Evolutionary conservation across 2,329 filamentous ascomycete genomes (phyloP).

Genomic region (Xylariaceae sp.): DNA sequence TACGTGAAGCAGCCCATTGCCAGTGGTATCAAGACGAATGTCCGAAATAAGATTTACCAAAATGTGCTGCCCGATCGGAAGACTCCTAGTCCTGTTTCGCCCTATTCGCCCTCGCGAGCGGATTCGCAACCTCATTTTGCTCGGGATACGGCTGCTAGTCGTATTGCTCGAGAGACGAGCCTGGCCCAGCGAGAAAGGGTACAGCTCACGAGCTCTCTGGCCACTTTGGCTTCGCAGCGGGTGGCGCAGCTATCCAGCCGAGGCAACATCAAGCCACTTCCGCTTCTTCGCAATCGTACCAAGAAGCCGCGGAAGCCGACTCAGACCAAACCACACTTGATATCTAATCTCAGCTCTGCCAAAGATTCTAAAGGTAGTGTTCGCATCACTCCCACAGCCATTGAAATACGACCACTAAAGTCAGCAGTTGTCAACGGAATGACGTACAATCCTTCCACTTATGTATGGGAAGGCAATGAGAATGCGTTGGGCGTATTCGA

Average conservation of each 20-base stretch:
- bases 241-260: conserved; percentile 49
- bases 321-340: conserved; percentile 75
- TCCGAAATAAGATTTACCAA: conserved; percentile 54
- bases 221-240: conserved; percentile 51
- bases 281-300: conserved; percentile 42
- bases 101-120: conserved; percentile 52
- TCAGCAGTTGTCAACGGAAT: conserved; percentile 79
- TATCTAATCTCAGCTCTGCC: conserved; percentile 71
- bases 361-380: conserved; percentile 74
- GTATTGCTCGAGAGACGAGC: conserved; percentile 58
- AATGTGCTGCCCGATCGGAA: conserved; percentile 49
- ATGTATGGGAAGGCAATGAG: conserved; percentile 95
- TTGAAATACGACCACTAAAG: not conserved
- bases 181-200: conserved; percentile 49
- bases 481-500: conserved; percentile 78
- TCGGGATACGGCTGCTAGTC: conserved; percentile 60
- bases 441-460: conserved; percentile 85
- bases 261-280: conserved; percentile 42
- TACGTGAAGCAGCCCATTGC: conserved; percentile 75
- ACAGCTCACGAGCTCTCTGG: conserved; percentile 48
- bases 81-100: conserved; percentile 49
- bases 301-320: conserved; percentile 55
- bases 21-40: conserved; percentile 59
- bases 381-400: not conserved
- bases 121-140: conserved; percentile 57